These are phyloP conservation scores for Eruca vesicaria DNA, from an alignment of 441 rosid genomes.

Conservation along the genomic window DNA sequence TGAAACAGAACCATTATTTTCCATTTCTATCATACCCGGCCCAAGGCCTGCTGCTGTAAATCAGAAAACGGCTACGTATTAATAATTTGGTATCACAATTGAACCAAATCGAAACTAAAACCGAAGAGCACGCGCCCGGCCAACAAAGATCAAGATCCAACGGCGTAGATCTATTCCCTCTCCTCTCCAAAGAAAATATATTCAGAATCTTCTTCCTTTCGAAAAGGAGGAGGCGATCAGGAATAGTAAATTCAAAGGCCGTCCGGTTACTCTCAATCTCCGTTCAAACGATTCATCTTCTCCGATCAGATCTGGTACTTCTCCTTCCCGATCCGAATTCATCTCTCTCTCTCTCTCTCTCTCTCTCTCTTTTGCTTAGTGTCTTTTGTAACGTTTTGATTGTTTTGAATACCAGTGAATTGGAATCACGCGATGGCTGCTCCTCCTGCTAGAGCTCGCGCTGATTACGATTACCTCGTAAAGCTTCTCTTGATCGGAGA, in stretches of 20 bases:
- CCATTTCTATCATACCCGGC: not conserved
- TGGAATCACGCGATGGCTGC: conserved; percentile 51
- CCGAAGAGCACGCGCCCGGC: not conserved
- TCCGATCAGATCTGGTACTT: conserved; percentile 52
- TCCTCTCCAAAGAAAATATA: not conserved
- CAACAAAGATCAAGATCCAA: conserved; percentile 31
- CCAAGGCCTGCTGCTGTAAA: not conserved
- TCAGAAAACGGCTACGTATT: not conserved
- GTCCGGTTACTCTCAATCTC: conserved; percentile 1
- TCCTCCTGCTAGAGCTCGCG: conserved; percentile 75
- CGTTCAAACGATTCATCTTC: conserved; percentile 36
- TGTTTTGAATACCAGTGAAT: conserved; percentile 29
- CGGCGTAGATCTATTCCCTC: conserved; percentile 40
- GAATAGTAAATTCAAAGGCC: conserved; percentile 37
- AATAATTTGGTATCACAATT: not conserved
- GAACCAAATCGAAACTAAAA: conserved; percentile 3
- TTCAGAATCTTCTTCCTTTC: conserved; percentile 11
- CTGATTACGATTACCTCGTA: conserved; percentile 75
- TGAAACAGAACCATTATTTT: not conserved
- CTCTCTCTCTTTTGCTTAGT: not conserved
- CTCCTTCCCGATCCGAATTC: conserved; percentile 1
- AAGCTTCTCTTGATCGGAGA: conserved; percentile 78
- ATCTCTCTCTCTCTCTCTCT: not conserved
- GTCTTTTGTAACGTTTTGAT: not conserved
- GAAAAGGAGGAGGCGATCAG: conserved; percentile 13